Percentiles rank a stretch among this genome's conserved stretches.
phyloP scores from a whole-genome alignment of 345 rosid genomes.

The Melastoma malabathricum region DNA sequence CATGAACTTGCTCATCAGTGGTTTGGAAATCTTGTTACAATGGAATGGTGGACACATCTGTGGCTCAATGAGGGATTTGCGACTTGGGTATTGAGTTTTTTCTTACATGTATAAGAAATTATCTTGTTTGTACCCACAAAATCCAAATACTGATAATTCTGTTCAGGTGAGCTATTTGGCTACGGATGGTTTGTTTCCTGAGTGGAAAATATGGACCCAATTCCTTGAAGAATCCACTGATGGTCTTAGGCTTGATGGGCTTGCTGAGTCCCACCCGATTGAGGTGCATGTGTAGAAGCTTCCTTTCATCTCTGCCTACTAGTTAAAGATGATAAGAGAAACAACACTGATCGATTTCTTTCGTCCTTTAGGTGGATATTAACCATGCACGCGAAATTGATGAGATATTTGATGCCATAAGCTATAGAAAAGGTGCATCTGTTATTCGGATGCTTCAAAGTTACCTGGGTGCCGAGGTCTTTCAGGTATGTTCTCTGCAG shows the following conservation, averaged over 20 bases:
- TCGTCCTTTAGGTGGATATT: slow-evolving; percentile 58
- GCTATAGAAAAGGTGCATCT: slow-evolving; percentile 90
- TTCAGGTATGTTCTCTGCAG: slow-evolving; percentile 48
- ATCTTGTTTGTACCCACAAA: no score
- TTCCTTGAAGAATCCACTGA: slow-evolving; percentile 76
- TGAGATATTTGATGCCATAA: slow-evolving; percentile 92
- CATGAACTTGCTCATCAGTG: slow-evolving; percentile 99
- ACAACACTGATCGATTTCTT: neutral
- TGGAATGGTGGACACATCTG: slow-evolving; percentile 99
- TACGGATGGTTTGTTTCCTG: slow-evolving; percentile 78
- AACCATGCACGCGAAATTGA: slow-evolving; percentile 84
- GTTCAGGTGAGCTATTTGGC: slow-evolving; percentile 96
- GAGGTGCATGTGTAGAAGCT: slow-evolving; percentile 39
- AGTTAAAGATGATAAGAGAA: neutral
- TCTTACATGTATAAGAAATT: slow-evolving; percentile 23
- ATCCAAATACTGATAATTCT: slow-evolving; percentile 3
- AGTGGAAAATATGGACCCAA: slow-evolving; percentile 99
- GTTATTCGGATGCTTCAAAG: slow-evolving; percentile 93
- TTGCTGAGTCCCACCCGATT: slow-evolving; percentile 93
- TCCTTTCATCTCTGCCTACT: neutral
- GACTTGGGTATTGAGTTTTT: slow-evolving; percentile 61
- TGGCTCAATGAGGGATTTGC: slow-evolving; percentile 99
- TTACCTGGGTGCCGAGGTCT: slow-evolving; percentile 82
- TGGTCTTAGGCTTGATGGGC: slow-evolving; percentile 88
- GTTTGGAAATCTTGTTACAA: slow-evolving; percentile 98